Conservation (phyloP, 495 filamentous ascomycete genomes). For the Hyaloscypha variabilis region DNA sequence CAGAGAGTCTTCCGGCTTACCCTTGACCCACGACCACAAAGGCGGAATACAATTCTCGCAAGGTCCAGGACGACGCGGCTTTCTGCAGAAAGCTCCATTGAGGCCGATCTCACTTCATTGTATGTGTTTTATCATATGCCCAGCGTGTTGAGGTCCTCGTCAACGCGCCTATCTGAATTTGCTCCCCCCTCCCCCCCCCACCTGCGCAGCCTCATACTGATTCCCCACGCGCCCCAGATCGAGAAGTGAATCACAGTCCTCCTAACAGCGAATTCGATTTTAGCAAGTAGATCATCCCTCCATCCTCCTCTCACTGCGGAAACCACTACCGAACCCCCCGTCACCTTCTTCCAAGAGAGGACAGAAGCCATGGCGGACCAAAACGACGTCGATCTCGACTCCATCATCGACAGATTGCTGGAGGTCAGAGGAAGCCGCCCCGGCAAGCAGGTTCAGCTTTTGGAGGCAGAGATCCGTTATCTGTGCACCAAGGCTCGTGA, state of each 20-base stretch:
- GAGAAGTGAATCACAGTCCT: constrained; percentile 35
- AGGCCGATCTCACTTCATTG: constrained; percentile 37
- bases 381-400: constrained; percentile 97
- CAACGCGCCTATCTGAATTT: constrained; percentile 16
- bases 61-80: constrained; percentile 15
- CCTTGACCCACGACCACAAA: constrained; percentile 16
- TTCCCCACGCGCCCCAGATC: constrained; percentile 19
- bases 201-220: constrained; percentile 27
- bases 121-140: constrained; percentile 21
- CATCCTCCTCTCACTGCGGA: constrained; percentile 27
- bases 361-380: constrained; percentile 84
- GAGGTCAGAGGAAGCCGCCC: constrained; percentile 98
- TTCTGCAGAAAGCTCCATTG: constrained; percentile 33
- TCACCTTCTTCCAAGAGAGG: constrained; percentile 32
- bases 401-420: constrained; percentile 96
- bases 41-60: constrained; percentile 15
- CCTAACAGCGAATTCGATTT: constrained; percentile 26
- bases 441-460: constrained; percentile 96
- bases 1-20: constrained; percentile 9
- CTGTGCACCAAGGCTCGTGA: constrained; percentile 98
- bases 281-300: constrained; percentile 5
- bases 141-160: neutral
- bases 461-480: constrained; percentile 96
- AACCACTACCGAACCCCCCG: constrained; percentile 26
- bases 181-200: neutral